Evolutionary conservation across 2,329 filamentous ascomycete species (phyloP), one percentile per base, ranked within the genome.

Genomic region (Trichoderma sp.): DNA sequence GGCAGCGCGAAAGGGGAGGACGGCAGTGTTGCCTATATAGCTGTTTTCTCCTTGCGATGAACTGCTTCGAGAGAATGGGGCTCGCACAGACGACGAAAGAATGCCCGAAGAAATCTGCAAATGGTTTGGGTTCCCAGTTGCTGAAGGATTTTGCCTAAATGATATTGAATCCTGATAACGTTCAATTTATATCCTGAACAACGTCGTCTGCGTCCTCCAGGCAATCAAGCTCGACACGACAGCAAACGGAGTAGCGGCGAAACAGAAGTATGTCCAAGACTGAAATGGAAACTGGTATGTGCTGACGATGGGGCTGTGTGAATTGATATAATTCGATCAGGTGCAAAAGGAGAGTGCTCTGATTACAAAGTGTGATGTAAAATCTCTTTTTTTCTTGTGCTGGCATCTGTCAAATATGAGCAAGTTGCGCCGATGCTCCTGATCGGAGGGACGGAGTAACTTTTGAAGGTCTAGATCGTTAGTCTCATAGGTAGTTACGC

Each of bases 361-460:
- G 18, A 24, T 14, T 38, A 45, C 3, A 33, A 27, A n/a, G 12
- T 18, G 8, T 6, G 29, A n/a, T 14, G n/a, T n/a, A 53, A 63
- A 35, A 53, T 18, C 11, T 50, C 27, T 27, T 1, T 3, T 62
- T 45, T 45, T 45, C 4, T 45, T 31, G 41, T 33, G 24, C 11
- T 71, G 12, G 69, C 56, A 35, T 64, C 33, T 14, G 69, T 12
- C 6, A 33, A n/a, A 35, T 64, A 24, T 71, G 18, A 18, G n/a
- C 18, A n/a, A 64, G 69, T 64, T 63, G 21, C n/a, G 41, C 69
- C 69, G 69, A 41, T 63, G 33, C 66, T 64, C 69, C 69, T 72
- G 59, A 72, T 18, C 69, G 69, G 69, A 63, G 59, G 12, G n/a
- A 53, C 69, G 69, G 69, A 64, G 59, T 45, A 72, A 72, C 69